These are phyloP conservation scores for Galeopsis tetrahit DNA, from an alignment of 257 asterid genomes.

Conservation along the genomic window DNA sequence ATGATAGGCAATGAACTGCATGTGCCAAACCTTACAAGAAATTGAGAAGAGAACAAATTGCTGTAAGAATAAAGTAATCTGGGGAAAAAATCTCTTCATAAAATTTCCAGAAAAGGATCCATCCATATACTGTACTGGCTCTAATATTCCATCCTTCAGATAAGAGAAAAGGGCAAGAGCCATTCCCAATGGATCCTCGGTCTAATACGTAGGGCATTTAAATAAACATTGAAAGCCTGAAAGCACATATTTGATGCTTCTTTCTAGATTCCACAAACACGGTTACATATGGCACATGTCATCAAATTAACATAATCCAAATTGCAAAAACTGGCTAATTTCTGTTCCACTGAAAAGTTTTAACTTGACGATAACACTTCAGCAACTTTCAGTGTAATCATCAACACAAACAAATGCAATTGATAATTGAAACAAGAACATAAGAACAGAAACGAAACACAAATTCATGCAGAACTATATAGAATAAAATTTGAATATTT, in stretches of 20 bases:
- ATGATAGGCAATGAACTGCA: slow-evolving; percentile 13
- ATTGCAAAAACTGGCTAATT: neutral
- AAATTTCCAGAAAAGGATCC: neutral
- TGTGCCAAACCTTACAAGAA: neutral
- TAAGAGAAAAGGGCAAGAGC: neutral
- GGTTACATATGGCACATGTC: neutral
- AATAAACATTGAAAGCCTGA: neutral
- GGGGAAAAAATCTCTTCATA: neutral
- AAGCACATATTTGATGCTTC: neutral
- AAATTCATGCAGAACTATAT: neutral
- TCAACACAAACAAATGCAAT: slow-evolving; percentile 9
- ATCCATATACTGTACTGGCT: neutral
- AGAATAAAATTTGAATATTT: neutral
- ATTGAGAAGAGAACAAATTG: neutral
- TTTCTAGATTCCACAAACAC: neutral
- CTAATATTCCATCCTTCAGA: slow-evolving; percentile 3
- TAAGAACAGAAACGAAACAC: slow-evolving; percentile 14
- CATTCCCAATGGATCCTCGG: neutral
- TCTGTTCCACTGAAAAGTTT: slow-evolving; percentile 17
- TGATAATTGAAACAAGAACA: slow-evolving; percentile 13
- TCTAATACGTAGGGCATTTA: neutral
- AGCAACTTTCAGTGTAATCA: neutral
- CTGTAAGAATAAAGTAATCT: neutral
- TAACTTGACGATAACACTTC: neutral
- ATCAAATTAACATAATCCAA: neutral